Percentiles rank a stretch among this genome's conserved stretches.
phyloP scores from a whole-genome alignment of 176 grass and related monocot genomes.

The Musa schizocarpa region DNA sequence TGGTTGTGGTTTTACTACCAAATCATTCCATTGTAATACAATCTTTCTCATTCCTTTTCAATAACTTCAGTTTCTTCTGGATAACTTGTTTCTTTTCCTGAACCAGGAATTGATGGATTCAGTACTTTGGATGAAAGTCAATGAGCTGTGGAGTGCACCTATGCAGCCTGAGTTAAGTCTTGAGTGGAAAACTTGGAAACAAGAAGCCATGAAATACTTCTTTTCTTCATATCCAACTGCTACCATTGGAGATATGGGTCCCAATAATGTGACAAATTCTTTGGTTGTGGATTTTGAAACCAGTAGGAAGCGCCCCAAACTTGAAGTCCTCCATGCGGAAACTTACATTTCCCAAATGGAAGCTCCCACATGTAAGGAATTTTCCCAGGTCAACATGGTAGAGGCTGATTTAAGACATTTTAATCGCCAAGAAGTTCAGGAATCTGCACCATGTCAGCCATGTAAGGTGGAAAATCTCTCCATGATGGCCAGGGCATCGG shows the following conservation, averaged over 20 bases:
- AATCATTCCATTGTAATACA: neutral
- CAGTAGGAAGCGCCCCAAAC: slow-evolving; percentile 65
- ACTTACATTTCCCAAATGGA: slow-evolving; percentile 24
- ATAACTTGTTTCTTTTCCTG: slow-evolving; percentile 25
- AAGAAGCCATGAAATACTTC: slow-evolving; percentile 77
- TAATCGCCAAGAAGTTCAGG: slow-evolving; percentile 3
- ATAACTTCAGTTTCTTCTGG: slow-evolving; percentile 14
- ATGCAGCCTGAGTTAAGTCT: slow-evolving; percentile 63
- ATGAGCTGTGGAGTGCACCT: slow-evolving; percentile 52
- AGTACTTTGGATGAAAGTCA: slow-evolving; percentile 59
- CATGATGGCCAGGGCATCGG: neutral
- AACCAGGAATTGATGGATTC: slow-evolving; percentile 70
- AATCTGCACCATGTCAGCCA: slow-evolving; percentile 21
- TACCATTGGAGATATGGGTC: slow-evolving; percentile 31
- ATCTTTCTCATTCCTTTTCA: neutral
- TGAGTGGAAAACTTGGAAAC: slow-evolving; percentile 95
- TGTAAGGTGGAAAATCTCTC: slow-evolving; percentile 18
- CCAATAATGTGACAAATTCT: slow-evolving; percentile 28
- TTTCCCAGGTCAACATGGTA: slow-evolving; percentile 2
- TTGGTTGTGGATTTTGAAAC: slow-evolving; percentile 40
- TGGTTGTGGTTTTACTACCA: neutral
- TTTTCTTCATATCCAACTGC: slow-evolving; percentile 46
- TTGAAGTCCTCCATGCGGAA: slow-evolving; percentile 56
- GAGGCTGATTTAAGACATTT: slow-evolving; percentile 12
- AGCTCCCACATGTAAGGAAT: slow-evolving; percentile 14